These are phyloP conservation scores for Lodderomyces orthopsilosis DNA, from an alignment of 1,139 yeast genomes.

Conservation along the genomic window DNA sequence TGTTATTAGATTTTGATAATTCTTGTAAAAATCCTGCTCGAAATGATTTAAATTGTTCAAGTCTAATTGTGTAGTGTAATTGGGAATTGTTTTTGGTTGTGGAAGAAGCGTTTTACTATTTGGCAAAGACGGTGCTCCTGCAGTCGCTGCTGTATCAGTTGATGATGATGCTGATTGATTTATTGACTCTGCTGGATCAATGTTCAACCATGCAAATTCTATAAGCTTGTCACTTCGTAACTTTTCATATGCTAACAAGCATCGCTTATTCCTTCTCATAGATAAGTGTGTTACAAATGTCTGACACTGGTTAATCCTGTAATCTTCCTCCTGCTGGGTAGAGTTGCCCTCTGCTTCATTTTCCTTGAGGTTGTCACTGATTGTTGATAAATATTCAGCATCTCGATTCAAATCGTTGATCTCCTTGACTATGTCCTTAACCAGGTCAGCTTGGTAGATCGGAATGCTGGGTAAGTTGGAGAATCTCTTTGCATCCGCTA, in stretches of 20 bases:
- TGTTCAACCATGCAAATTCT: slow-evolving; percentile 66
- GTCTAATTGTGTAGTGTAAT: slow-evolving; percentile 30
- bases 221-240: slow-evolving; percentile 67
- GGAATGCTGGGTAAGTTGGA: slow-evolving; percentile 67
- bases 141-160: neutral
- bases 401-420: slow-evolving; percentile 56
- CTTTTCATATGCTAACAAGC: slow-evolving; percentile 78
- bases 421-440: slow-evolving; percentile 62
- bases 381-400: slow-evolving; percentile 32
- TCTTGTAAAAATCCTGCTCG: slow-evolving; percentile 76
- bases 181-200: slow-evolving; percentile 32
- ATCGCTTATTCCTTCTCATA: slow-evolving; percentile 84
- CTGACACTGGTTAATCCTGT: slow-evolving; percentile 62
- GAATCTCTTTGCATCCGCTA: slow-evolving; percentile 81
- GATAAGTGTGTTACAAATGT: slow-evolving; percentile 78
- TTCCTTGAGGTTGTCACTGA: slow-evolving; percentile 4
- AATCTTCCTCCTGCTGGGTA: slow-evolving; percentile 26
- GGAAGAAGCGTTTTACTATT: slow-evolving; percentile 1
- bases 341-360: slow-evolving; percentile 15
- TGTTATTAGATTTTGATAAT: slow-evolving; percentile 68
- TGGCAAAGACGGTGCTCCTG: neutral
- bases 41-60: slow-evolving; percentile 63
- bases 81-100: slow-evolving; percentile 9
- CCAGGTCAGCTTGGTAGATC: slow-evolving; percentile 70
- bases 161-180: neutral